Evolutionary conservation across 192 early-diverging fungal genomes (phyloP), one percentile per base, ranked within the genome.

Genomic region (Fimicolochytrium jonesii): DNA sequence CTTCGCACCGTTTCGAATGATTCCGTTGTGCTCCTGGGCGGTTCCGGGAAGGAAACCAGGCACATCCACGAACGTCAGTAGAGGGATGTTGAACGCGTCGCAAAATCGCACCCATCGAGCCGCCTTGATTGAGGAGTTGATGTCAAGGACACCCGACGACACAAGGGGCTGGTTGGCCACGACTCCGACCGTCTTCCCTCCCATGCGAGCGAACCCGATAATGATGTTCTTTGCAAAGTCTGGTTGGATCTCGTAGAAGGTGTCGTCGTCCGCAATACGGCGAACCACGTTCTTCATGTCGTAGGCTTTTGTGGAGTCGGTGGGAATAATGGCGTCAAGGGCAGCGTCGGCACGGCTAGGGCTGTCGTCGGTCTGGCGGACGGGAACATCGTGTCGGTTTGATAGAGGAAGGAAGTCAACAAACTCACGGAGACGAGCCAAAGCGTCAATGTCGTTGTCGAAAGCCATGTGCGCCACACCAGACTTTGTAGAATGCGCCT

Each of bases 1-100:
- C 76, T 98, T 98, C 36, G 95, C 95, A 43, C 95, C 95, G 71
- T 98, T 86, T 13, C 92, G 82, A 73, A 98, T 98, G 57, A 98
- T 96, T 25, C 95, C 95, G 34, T 82, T 82, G 72, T 98, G 95
- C 72, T 98, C 95, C 74, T 98, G 95, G 17, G 81, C 79, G 34
- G 89, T 92, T 22, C 95, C 95, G 1, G 95, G 95, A 42, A 98
- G 69, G 76, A 98, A 98, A 20, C 95, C 95, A 26, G 95, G 95
- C 2, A 98, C 95, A 58, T 98, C 95, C 29, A 98, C 95, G 36
- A 98, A 80, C 11, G 95, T 95, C 28, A 98, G 51, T 22, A 98
- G 65, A 2, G 95, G 95, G 58, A 98, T 92, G 62, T 90, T 90
- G 77, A 98, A 98, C 0, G 93, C 92, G 70, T 98, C 95, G 71